phyloP scores from a whole-genome alignment of 176 grass and related monocot species.

The Triticum dicoccoides region DNA sequence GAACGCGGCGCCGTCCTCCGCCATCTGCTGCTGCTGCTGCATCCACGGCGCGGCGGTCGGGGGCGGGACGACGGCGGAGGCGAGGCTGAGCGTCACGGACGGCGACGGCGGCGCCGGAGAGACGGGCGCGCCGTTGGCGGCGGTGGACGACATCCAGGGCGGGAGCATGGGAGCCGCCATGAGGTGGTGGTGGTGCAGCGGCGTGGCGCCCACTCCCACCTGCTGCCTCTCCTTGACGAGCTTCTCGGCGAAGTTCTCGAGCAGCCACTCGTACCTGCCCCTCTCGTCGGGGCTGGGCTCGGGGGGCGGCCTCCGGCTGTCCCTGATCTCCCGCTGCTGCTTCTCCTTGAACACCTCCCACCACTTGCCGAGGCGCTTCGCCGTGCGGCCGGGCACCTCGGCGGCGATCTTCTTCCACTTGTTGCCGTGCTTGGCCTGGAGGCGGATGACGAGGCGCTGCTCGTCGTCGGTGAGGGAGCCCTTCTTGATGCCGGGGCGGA shows the following conservation, averaged over 20 bases:
- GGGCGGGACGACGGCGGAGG: neutral
- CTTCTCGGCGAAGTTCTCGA: slow-evolving; percentile 98
- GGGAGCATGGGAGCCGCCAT: slow-evolving; percentile 83
- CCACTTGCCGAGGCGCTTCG: slow-evolving; percentile 96
- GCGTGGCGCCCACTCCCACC: neutral
- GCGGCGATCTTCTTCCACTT: slow-evolving; percentile 99
- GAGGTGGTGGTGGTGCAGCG: slow-evolving; percentile 31
- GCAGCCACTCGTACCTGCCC: slow-evolving; percentile 72
- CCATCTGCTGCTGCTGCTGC: slow-evolving; percentile 32
- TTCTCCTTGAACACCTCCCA: slow-evolving; percentile 99
- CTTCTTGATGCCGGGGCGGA: slow-evolving; percentile 86
- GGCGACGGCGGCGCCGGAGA: slow-evolving; percentile 18
- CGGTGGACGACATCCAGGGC: slow-evolving; percentile 67
- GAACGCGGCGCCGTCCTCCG: slow-evolving; percentile 25
- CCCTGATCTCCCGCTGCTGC: slow-evolving; percentile 74
- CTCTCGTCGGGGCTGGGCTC: slow-evolving; percentile 58
- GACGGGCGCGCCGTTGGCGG: slow-evolving; percentile 18
- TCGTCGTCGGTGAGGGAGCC: slow-evolving; percentile 91
- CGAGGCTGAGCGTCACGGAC: slow-evolving; percentile 60
- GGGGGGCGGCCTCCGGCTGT: slow-evolving; percentile 35
- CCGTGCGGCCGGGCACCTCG: slow-evolving; percentile 82
- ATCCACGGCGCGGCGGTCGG: slow-evolving; percentile 11
- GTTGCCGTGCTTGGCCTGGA: slow-evolving; percentile 98
- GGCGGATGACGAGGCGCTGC: slow-evolving; percentile 76
- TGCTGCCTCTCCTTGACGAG: slow-evolving; percentile 63